Conservation (phyloP, 2,329 filamentous ascomycete genomes). For the Phyllosticta citribraziliensis region DNA sequence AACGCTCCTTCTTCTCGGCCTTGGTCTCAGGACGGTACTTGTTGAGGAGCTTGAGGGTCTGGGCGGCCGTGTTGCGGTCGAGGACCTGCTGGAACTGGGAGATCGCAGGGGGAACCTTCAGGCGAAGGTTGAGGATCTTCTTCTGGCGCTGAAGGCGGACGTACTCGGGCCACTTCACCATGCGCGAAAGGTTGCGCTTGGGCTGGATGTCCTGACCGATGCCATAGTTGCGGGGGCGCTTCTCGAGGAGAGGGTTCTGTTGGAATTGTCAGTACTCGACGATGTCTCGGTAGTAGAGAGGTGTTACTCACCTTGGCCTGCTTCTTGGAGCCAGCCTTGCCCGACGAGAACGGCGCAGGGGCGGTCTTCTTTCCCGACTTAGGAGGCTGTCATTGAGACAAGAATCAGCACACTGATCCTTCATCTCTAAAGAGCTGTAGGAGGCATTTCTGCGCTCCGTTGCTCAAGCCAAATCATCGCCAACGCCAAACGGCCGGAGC, state of each 20-base stretch:
- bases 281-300: not conserved
- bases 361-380: conserved; percentile 97
- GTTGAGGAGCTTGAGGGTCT: conserved; percentile 98
- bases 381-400: conserved; percentile 99
- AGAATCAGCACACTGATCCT: conserved; percentile 69
- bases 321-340: conserved; percentile 92
- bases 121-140: conserved; percentile 95
- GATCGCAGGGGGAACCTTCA: conserved; percentile 96
- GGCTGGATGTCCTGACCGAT: conserved; percentile 99
- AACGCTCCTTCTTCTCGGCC: conserved; percentile 99
- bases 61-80: conserved; percentile 58
- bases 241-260: conserved; percentile 99
- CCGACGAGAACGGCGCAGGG: conserved; percentile 89
- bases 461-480: conserved; percentile 11
- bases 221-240: conserved; percentile 92
- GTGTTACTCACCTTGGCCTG: conserved; percentile 71
- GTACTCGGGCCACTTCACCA: conserved; percentile 99
- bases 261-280: not conserved
- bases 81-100: conserved; percentile 97
- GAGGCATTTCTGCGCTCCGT: conserved; percentile 4
- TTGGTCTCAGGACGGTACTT: conserved; percentile 99
- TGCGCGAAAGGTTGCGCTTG: conserved; percentile 65
- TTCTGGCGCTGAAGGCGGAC: conserved; percentile 85
- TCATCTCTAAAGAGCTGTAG: conserved; percentile 10
- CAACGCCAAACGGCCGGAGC: not conserved